Evolutionary conservation across 257 asterid genomes (phyloP), one percentile per base, ranked within the genome.

Genomic region (Ilex asprella): DNA sequence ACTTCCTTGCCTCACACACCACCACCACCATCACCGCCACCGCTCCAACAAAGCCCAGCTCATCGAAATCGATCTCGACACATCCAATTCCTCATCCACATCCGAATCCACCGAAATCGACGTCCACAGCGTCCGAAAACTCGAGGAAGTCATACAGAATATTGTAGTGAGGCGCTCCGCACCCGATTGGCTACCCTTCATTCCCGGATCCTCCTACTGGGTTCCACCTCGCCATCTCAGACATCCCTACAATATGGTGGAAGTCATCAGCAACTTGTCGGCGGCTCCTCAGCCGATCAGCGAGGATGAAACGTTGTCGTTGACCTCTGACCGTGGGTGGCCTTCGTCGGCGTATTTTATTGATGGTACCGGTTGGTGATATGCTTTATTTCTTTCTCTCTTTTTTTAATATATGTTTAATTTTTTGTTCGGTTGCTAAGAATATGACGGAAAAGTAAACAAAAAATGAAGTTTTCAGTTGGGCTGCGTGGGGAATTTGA

Each of bases 311-410:
- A 11, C 65, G 31, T 43, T 54, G 75, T 55, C 70, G 29, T 32
- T 62, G 16, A 5, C 70, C 32, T 61, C 74, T 27, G 50, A 61
- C 29, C 75, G 66, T 56, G 73, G 75, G 2, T 79, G 84, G 84
- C 84, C 84, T 16, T 79, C 84, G 10, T 54, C 73, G 39, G 49
- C 74, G 9, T 79, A 69, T 67, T 75, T 79, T 3, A 69, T 67
- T 29, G 65, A 66, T 69, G 79, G 81, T 75, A n/a, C 8, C 9
- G 5, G 7, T 35, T 35, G 41, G 41, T 35, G 7, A 35, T 35
- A 3, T 35, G 5, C 41, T 35, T 35, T 3, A 35, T 35, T 35
- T 35, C 41, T 35, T 3, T 35, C 8, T 35, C 0, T 35, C 7
- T 35, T 35, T 35, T 35, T 35, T 35, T 35, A 3, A 8, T 35